These are phyloP conservation scores for Hymenoscyphus albidus DNA, from an alignment of 2,329 filamentous ascomycete species.

Conservation along the genomic window DNA sequence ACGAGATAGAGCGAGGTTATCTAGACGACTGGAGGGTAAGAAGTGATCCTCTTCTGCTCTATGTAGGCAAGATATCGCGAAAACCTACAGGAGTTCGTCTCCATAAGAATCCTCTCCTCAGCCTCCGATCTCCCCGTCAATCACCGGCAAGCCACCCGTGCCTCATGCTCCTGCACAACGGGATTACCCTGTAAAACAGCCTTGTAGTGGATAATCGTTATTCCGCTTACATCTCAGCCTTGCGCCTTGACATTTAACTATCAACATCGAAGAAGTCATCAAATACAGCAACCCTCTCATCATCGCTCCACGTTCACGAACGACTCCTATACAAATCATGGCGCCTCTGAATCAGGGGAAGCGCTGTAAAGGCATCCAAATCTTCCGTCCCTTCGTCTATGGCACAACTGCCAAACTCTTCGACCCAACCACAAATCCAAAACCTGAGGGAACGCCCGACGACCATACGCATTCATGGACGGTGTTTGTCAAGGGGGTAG, in stretches of 20 bases:
- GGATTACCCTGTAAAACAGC: too few relatives aligned
- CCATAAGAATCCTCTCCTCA: too few relatives aligned
- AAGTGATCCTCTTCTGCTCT: too few relatives aligned
- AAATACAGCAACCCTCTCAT: background rate
- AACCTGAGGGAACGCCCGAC: slow-evolving; percentile 70
- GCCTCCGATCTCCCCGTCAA: too few relatives aligned
- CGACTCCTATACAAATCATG: slow-evolving; percentile 42
- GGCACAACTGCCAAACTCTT: slow-evolving; percentile 77
- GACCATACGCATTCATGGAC: slow-evolving; percentile 97
- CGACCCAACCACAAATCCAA: slow-evolving; percentile 72
- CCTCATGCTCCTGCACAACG: too few relatives aligned
- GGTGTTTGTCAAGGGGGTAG: slow-evolving; percentile 86
- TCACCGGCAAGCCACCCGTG: too few relatives aligned
- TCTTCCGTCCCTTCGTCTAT: slow-evolving; percentile 65
- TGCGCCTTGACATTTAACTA: background rate
- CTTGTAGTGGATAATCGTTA: background rate
- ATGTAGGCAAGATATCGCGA: too few relatives aligned
- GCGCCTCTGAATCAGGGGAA: slow-evolving; percentile 56
- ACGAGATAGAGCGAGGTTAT: too few relatives aligned
- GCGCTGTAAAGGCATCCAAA: slow-evolving; percentile 61
- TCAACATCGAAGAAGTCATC: background rate
- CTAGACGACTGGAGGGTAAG: too few relatives aligned
- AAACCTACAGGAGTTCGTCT: too few relatives aligned
- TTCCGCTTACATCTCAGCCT: background rate
- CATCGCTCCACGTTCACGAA: background rate